phyloP scores from a whole-genome alignment of 208 protist genomes.

The Leishmania gerbilli region DNA sequence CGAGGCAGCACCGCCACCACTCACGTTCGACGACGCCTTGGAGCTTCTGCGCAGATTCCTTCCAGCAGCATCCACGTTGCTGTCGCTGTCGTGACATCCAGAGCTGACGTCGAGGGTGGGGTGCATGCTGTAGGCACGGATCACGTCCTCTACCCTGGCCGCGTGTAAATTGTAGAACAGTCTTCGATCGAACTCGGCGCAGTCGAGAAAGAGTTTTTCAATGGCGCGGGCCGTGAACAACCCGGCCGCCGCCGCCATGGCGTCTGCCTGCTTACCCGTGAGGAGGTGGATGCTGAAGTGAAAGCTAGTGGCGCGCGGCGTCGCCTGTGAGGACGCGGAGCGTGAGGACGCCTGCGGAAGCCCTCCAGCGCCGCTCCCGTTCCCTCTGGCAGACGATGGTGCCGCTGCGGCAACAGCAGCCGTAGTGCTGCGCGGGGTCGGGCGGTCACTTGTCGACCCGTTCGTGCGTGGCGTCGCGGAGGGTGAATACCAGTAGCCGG shows the following conservation, averaged over 20 bases:
- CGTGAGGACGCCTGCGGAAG: conserved; percentile 6
- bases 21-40: background rate
- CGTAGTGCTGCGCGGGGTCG: conserved; percentile 20
- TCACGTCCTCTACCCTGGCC: conserved; percentile 7
- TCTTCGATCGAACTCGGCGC: conserved; percentile 38
- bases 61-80: background rate
- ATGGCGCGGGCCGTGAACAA: conserved; percentile 20
- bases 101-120: background rate
- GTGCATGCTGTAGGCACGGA: conserved; percentile 14
- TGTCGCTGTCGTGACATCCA: background rate
- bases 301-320: conserved; percentile 29
- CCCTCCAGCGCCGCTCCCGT: background rate
- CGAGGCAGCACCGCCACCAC: background rate
- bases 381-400: background rate
- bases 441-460: conserved; percentile 22
- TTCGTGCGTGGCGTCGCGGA: conserved; percentile 27
- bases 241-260: conserved; percentile 46
- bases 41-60: background rate
- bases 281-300: conserved; percentile 76
- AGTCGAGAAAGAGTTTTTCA: conserved; percentile 35
- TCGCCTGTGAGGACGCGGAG: conserved; percentile 15
- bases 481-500: background rate
- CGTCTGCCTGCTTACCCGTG: conserved; percentile 56
- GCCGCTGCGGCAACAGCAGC: background rate
- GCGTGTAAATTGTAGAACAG: conserved; percentile 53